A percentile compares a stretch with the other conserved stretches of the same genome.
phyloP scores from a whole-genome alignment of 2,329 filamentous ascomycete species.

The Fusarium sp. region DNA sequence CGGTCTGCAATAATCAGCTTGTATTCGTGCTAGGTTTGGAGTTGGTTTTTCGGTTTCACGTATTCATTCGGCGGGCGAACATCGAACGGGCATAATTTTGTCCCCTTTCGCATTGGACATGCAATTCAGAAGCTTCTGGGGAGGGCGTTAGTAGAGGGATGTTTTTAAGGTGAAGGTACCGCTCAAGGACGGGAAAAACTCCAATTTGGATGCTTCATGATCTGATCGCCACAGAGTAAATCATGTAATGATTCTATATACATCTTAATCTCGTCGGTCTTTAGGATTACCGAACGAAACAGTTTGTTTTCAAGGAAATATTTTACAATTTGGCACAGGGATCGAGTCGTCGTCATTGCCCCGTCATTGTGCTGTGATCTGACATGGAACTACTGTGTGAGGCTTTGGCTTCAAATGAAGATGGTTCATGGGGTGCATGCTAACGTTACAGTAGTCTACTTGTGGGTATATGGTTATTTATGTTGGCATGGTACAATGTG shows the following conservation, averaged over 20 bases:
- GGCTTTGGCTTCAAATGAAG: background rate
- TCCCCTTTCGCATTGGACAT: conserved; percentile 23
- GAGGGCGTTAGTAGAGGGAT: conserved; percentile 38
- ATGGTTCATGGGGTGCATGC: background rate
- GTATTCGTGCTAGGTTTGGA: conserved; percentile 20
- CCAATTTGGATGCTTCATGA: conserved; percentile 38
- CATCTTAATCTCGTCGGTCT: conserved; percentile 39
- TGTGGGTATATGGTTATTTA: background rate
- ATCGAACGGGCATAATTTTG: conserved; percentile 35
- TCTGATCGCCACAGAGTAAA: conserved; percentile 34
- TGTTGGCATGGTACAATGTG: background rate
- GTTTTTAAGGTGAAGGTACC: conserved; percentile 24
- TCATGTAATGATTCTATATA: conserved; percentile 43
- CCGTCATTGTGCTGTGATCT: background rate
- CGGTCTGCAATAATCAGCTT: conserved; percentile 47
- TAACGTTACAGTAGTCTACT: background rate
- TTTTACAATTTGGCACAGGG: background rate
- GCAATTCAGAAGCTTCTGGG: conserved; percentile 24
- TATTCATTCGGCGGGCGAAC: conserved; percentile 36
- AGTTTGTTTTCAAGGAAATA: conserved; percentile 9
- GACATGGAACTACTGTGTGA: background rate
- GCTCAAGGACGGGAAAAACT: conserved; percentile 21
- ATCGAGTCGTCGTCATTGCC: background rate
- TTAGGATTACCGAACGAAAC: conserved; percentile 6
- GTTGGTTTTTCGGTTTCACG: conserved; percentile 25